A percentile compares a stretch with the other conserved stretches of the same genome.
Evolutionary conservation across 2,329 filamentous ascomycete genomes (phyloP).

Genomic region (Seiridium cupressi): DNA sequence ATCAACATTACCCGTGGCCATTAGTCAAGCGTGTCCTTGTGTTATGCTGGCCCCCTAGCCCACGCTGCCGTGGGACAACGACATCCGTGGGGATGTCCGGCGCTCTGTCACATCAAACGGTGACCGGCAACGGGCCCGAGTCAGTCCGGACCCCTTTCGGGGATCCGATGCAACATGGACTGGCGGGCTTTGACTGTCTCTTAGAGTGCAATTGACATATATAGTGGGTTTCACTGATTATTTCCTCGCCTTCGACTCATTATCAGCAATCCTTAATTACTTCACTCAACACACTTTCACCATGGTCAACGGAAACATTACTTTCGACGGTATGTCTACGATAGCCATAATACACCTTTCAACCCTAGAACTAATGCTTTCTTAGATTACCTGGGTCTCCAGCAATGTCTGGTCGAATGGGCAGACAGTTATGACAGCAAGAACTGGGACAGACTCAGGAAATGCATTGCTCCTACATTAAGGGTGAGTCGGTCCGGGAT

Average conservation of each 20-base stretch:
- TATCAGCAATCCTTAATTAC: background rate
- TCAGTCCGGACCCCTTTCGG: constrained; percentile 4
- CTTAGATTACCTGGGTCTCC: constrained; percentile 28
- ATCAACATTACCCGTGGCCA: no score
- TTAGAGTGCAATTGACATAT: background rate
- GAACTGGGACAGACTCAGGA: constrained; percentile 57
- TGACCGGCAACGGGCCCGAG: background rate
- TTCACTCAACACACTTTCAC: background rate
- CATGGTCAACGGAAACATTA: constrained; percentile 12
- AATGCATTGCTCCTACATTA: constrained; percentile 61
- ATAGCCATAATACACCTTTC: background rate
- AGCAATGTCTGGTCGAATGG: constrained; percentile 48
- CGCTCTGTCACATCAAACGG: background rate
- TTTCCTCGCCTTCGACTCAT: background rate
- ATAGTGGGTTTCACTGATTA: background rate
- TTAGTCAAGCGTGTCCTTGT: no score
- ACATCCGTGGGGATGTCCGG: constrained; percentile 6
- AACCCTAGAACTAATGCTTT: background rate
- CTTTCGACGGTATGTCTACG: constrained; percentile 6
- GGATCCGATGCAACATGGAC: constrained; percentile 7
- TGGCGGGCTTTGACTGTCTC: background rate
- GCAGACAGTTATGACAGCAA: constrained; percentile 65
- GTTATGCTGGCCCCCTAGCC: no score
- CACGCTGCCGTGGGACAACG: background rate
- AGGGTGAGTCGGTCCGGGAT: constrained; percentile 30